Evolutionary conservation across 441 rosid species (phyloP).

Genomic region (Mallotus repandus): DNA sequence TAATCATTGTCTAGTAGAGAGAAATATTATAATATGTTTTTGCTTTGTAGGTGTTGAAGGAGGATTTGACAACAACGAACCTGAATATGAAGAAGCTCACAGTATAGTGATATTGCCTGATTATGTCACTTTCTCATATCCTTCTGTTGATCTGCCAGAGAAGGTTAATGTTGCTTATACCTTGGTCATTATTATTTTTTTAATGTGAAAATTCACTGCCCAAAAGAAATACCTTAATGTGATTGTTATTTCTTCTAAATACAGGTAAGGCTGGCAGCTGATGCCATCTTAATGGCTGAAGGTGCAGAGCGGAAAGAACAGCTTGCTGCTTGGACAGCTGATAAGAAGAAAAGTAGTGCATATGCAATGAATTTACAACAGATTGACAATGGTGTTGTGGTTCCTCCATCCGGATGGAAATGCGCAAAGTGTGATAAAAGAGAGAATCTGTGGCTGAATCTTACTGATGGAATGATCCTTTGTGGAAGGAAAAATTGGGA

Average conservation of each 20-base stretch:
- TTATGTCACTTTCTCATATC: constrained; percentile 71
- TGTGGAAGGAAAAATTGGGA: constrained; percentile 97
- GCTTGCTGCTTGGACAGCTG: constrained; percentile 93
- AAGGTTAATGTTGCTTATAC: constrained; percentile 48
- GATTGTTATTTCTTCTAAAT: constrained; percentile 10
- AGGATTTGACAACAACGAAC: constrained; percentile 86
- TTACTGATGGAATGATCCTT: constrained; percentile 92
- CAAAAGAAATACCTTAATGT: background rate
- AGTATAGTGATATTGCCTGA: constrained; percentile 74
- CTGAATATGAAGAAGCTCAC: constrained; percentile 72
- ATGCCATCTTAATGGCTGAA: constrained; percentile 70
- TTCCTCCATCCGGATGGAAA: constrained; percentile 92
- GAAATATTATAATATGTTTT: constrained; percentile 2
- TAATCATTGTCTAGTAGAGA: constrained; percentile 16
- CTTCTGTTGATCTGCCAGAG: constrained; percentile 94
- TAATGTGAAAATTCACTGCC: background rate
- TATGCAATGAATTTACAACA: constrained; percentile 77
- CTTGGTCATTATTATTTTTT: background rate
- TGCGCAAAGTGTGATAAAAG: constrained; percentile 86
- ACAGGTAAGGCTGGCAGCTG: constrained; percentile 88
- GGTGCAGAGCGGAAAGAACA: constrained; percentile 90
- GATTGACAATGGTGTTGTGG: constrained; percentile 60
- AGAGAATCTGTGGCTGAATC: constrained; percentile 94
- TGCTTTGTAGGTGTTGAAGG: constrained; percentile 76
- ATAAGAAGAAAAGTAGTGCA: constrained; percentile 70